phyloP scores from a whole-genome alignment of 2,329 filamentous ascomycete genomes.

The Ophiosphaerella herpotricha region DNA sequence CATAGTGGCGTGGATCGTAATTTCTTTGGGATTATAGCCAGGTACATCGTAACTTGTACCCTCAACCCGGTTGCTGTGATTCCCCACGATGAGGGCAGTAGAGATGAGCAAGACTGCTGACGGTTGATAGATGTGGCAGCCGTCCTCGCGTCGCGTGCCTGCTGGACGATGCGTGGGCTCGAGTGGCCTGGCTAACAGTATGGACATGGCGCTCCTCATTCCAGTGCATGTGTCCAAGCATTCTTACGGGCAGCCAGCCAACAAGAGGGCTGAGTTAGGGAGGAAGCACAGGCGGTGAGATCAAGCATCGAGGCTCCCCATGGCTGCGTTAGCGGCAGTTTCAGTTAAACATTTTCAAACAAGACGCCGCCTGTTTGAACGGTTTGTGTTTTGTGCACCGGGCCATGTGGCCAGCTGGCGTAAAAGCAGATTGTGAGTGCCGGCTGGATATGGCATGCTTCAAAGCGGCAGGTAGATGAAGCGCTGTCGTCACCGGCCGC shows the following conservation, averaged over 20 bases:
- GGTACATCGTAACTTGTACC: neutral
- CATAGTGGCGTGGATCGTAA: neutral
- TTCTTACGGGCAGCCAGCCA: neutral
- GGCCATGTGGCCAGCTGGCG: constrained; percentile 12
- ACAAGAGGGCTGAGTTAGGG: neutral
- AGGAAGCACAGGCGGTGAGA: constrained; percentile 1
- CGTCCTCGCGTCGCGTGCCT: neutral
- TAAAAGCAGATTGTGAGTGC: neutral
- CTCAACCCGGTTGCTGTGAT: constrained; percentile 3
- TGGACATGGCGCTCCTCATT: too few species aligned
- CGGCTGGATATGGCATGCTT: neutral
- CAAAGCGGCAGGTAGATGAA: neutral
- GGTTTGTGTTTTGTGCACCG: constrained; percentile 12
- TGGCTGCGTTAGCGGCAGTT: constrained; percentile 21
- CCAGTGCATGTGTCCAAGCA: too few species aligned
- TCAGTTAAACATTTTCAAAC: constrained; percentile 18
- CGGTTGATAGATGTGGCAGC: neutral
- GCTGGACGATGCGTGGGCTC: too few species aligned
- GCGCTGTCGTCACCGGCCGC: constrained; percentile 5
- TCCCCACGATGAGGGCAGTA: neutral
- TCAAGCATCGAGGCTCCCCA: constrained; percentile 1
- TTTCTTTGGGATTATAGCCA: neutral
- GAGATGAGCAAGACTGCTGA: neutral
- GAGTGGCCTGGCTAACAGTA: too few species aligned
- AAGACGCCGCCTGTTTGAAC: constrained; percentile 6